Percentiles rank a stretch among this genome's conserved stretches.
Evolutionary conservation across 1,284 basidiomycete genomes (phyloP).

Genomic region (Malassezia globosa): DNA sequence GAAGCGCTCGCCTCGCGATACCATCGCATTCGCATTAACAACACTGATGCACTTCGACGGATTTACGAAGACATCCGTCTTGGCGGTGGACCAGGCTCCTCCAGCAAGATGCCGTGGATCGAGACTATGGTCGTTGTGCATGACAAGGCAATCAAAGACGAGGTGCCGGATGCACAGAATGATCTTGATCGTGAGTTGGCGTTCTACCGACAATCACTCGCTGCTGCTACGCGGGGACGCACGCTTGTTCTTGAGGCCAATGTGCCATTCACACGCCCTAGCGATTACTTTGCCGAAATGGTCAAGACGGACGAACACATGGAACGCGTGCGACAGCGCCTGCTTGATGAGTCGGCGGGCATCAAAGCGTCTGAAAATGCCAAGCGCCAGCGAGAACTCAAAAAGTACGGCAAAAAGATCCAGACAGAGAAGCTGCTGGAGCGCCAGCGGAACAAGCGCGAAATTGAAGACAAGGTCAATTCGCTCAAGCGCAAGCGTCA

Average conservation of each 20-base stretch:
- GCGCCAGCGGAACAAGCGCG: slow-evolving; percentile 66
- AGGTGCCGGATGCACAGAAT: slow-evolving; percentile 60
- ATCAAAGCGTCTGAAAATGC: slow-evolving; percentile 89
- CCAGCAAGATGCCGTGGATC: slow-evolving; percentile 37
- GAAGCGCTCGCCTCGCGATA: slow-evolving; percentile 25
- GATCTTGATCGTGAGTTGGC: slow-evolving; percentile 87
- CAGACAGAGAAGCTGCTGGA: slow-evolving; percentile 74
- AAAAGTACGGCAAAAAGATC: slow-evolving; percentile 97
- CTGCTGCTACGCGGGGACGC: slow-evolving; percentile 65
- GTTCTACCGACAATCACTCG: slow-evolving; percentile 94
- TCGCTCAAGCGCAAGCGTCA: slow-evolving; percentile 55
- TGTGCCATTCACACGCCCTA: slow-evolving; percentile 79
- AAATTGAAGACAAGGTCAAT: slow-evolving; percentile 54
- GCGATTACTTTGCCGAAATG: slow-evolving; percentile 98
- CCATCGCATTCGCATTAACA: slow-evolving; percentile 42
- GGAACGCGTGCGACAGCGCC: slow-evolving; percentile 82
- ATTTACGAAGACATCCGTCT: slow-evolving; percentile 34
- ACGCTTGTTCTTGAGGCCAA: slow-evolving; percentile 61
- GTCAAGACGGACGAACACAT: slow-evolving; percentile 95
- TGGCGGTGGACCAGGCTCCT: slow-evolving; percentile 21
- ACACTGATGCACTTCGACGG: slow-evolving; percentile 30
- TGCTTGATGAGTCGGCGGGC: slow-evolving; percentile 75
- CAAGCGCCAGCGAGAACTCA: slow-evolving; percentile 79
- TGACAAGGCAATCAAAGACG: slow-evolving; percentile 33
- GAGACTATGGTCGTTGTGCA: slow-evolving; percentile 39